These are phyloP conservation scores for Pisolithus tinctorius DNA, from an alignment of 768 basidiomycete species.

Conservation along the genomic window DNA sequence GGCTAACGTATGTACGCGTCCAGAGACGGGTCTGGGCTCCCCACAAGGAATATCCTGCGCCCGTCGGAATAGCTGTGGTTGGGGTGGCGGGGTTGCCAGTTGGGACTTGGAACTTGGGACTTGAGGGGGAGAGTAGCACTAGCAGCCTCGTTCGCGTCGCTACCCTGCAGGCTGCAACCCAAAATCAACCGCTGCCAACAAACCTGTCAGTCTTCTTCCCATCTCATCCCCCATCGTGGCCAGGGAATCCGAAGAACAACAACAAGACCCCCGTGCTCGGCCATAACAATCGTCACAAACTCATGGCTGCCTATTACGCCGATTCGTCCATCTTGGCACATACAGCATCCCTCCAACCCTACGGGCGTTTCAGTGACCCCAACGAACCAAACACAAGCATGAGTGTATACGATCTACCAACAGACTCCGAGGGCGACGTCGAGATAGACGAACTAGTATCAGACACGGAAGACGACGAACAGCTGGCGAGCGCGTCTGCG, in stretches of 20 bases:
- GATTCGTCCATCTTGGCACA: conserved; percentile 24
- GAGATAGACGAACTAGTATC: conserved; percentile 30
- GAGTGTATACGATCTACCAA: conserved; percentile 27
- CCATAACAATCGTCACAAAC: conserved; percentile 7
- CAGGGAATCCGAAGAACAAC: conserved; percentile 7
- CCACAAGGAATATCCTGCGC: no score
- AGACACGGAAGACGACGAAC: conserved; percentile 27
- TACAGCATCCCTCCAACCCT: conserved; percentile 27
- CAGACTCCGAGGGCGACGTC: conserved; percentile 28
- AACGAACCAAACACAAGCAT: conserved; percentile 18
- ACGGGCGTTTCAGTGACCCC: conserved; percentile 20
- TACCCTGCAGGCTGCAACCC: conserved; percentile 10
- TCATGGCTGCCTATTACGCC: conserved; percentile 27
- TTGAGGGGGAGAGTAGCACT: neutral
- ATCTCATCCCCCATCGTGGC: neutral
- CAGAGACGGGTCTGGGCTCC: no score
- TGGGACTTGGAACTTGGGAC: no score
- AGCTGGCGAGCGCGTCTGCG: conserved; percentile 17
- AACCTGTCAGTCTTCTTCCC: neutral
- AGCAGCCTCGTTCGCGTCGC: conserved; percentile 10
- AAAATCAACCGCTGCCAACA: conserved; percentile 11
- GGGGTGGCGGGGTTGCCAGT: no score
- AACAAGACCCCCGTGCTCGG: conserved; percentile 3
- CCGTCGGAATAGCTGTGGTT: no score
- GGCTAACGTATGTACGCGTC: no score